Base-by-base conservation (phyloP, 1,284 basidiomycete genomes). In the Takashimella tepidaria region DNA sequence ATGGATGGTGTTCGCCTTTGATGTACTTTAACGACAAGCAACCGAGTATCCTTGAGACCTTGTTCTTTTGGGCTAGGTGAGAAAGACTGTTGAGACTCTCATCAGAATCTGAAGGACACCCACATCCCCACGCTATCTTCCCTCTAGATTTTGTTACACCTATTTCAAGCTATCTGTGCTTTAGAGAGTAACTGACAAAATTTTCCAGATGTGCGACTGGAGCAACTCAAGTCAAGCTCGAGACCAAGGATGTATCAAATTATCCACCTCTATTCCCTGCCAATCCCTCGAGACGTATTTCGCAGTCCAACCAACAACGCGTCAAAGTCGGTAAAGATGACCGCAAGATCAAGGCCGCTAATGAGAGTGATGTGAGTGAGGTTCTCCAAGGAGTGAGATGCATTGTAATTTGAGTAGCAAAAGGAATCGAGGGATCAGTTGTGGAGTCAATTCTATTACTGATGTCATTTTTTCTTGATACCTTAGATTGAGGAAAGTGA, bases 41-140 rank as follows among this genome's bases (percentile, higher is more conserved):
- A 19, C 74, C 74, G 16, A 69, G 64, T 49, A 63, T 75, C 27
- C 57, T 71, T 48, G 63, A 73, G 54, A 59, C 69, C 3, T 59
- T 77, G 41, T 60, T 74, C 50, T 76, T 66, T 66, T 77, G 76
- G 76, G 58, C 67, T 26, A 57, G 65, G 68, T 70, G 56, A 55
- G 65, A 63, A 19, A 37, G 53, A 37, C 8, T 45, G 10, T 43
- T 12, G 1, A 21, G 20, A 1, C 3, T 21, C n/a, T 20, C 23
- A n/a, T 11, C 11, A 48, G 13, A 31, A 11, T 25, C 21, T 40
- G 4, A 41, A 27, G 49, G 51, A 49, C 31, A 11, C 51, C n/a
- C n/a, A n/a, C n/a, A n/a, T n/a, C n/a, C n/a, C n/a, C n/a, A n/a
- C n/a, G n/a, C n/a, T n/a, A n/a, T n/a, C n/a, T n/a, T n/a, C n/a